phyloP scores from a whole-genome alignment of 1,139 yeast genomes.

The Zygoascus hellenicus region DNA sequence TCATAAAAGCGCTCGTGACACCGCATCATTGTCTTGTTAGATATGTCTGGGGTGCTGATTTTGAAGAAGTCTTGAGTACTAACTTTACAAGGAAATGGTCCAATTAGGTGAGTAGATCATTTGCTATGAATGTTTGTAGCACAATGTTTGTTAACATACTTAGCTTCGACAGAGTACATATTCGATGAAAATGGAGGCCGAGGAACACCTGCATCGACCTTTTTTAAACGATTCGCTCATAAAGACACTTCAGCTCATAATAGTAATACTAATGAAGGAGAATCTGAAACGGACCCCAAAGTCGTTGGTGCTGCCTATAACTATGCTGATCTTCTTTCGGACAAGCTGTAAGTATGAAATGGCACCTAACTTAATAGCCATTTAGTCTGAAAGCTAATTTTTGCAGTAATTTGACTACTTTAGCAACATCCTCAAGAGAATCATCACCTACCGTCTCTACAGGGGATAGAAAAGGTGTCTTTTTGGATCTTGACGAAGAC shows the following conservation, averaged over 20 bases:
- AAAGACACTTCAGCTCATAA: conserved; percentile 9
- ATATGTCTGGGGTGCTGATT: background rate
- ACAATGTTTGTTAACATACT: background rate
- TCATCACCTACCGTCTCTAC: background rate
- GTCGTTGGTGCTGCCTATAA: conserved; percentile 42
- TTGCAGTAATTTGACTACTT: too few relatives aligned
- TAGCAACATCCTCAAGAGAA: too few relatives aligned
- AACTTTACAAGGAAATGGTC: conserved; percentile 21
- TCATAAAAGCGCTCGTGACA: background rate
- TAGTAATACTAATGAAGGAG: background rate
- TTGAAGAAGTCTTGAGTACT: background rate
- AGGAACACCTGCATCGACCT: conserved; percentile 57
- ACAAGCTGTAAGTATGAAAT: conserved; percentile 13
- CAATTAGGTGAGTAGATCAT: conserved; percentile 14
- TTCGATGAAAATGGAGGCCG: conserved; percentile 66
- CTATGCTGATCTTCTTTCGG: conserved; percentile 32
- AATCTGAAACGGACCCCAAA: conserved; percentile 18
- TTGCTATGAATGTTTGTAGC: too few relatives aligned
- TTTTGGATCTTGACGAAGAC: conserved; percentile 71
- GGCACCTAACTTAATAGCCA: background rate
- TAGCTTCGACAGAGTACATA: conserved; percentile 49
- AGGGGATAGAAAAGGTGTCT: conserved; percentile 18
- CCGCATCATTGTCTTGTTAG: too few relatives aligned
- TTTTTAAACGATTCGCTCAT: conserved; percentile 47
- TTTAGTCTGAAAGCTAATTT: too few relatives aligned